Conservation (phyloP, 2,329 filamentous ascomycete genomes). For the Cylindrodendrum hubeiense region DNA sequence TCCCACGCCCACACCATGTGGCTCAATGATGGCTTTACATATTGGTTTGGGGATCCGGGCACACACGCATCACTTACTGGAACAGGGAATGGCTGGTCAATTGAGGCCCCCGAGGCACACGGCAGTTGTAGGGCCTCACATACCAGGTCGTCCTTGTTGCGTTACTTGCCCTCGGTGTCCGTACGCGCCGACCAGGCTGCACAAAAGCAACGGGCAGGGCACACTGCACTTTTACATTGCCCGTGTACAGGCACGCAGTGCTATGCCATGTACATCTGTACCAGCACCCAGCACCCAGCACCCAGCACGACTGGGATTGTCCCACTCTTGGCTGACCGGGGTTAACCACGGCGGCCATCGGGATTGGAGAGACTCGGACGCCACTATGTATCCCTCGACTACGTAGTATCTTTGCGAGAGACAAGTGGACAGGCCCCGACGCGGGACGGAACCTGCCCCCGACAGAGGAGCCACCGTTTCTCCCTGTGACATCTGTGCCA, state of each 20-base stretch:
- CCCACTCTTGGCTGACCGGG: background rate
- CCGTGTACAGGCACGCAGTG: no score
- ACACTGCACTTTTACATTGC: background rate
- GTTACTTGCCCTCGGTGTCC: background rate
- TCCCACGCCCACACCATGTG: background rate
- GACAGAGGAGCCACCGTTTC: background rate
- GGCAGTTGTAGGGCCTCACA: background rate
- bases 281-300: no score
- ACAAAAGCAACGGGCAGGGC: background rate
- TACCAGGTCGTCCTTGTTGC: background rate
- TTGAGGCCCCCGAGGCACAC: background rate
- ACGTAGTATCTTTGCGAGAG: background rate
- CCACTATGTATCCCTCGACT: background rate
- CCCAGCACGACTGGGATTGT: background rate
- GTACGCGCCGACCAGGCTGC: background rate
- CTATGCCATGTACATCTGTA: background rate
- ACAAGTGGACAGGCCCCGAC: background rate
- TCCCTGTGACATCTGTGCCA: background rate
- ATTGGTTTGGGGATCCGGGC: background rate
- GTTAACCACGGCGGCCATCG: background rate
- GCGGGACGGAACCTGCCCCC: background rate
- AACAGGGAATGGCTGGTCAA: background rate
- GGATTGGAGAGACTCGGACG: background rate
- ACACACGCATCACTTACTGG: background rate
- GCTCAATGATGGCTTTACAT: background rate